Evolutionary conservation across 2,329 filamentous ascomycete genomes (phyloP).

Genomic region (Sphaerostilbella broomeana): DNA sequence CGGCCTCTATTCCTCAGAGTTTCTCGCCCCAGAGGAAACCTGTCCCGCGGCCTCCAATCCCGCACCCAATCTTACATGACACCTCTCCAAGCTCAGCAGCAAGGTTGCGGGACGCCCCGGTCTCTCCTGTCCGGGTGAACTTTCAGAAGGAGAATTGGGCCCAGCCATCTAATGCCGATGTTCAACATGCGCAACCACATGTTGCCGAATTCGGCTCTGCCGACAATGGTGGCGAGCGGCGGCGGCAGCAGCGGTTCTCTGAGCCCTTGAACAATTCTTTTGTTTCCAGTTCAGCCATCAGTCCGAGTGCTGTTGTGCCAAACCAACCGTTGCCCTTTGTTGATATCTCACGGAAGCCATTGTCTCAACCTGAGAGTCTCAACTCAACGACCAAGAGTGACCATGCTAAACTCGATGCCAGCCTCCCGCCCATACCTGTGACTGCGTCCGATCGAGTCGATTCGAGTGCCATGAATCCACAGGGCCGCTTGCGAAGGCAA

Average conservation of each 20-base stretch:
- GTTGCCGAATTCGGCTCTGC: slow-evolving; percentile 22
- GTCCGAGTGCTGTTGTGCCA: slow-evolving; percentile 3
- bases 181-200: slow-evolving; percentile 34
- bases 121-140: slow-evolving; percentile 51
- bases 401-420: slow-evolving; percentile 15
- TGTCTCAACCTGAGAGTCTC: slow-evolving; percentile 6
- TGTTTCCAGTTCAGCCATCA: neutral
- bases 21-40: slow-evolving; percentile 13
- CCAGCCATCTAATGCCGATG: slow-evolving; percentile 44
- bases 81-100: slow-evolving; percentile 31
- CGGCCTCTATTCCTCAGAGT: slow-evolving; percentile 6
- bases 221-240: slow-evolving; percentile 18
- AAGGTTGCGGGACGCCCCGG: slow-evolving; percentile 44
- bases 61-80: slow-evolving; percentile 22
- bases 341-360: neutral
- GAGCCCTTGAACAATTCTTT: slow-evolving; percentile 2
- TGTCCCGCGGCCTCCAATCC: slow-evolving; percentile 31
- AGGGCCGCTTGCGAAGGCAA: slow-evolving; percentile 26
- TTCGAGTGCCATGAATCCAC: slow-evolving; percentile 27
- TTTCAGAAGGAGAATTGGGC: slow-evolving; percentile 48
- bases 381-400: slow-evolving; percentile 12
- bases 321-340: slow-evolving; percentile 8
- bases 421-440: slow-evolving; percentile 15
- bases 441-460: slow-evolving; percentile 24
- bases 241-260: slow-evolving; percentile 9